Base-by-base conservation (phyloP, 805 yeast species). In the Nakazawaea sp. region DNA sequence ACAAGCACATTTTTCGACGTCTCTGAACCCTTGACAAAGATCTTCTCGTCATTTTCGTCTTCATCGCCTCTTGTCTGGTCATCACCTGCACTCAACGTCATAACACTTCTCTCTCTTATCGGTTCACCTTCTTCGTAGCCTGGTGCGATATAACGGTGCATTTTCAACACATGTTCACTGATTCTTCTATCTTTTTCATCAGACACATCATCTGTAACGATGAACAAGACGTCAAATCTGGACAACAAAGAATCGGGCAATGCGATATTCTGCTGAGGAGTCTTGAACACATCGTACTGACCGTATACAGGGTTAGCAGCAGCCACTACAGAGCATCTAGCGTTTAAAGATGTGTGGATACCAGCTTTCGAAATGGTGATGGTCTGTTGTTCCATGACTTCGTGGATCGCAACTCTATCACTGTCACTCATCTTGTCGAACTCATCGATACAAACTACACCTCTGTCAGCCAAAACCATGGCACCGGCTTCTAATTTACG, bases 351-450 rank as follows among this genome's bases (percentile, higher is more conserved):
- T 2, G 97, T 89, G 59, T 90, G 97, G 51, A 90, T 90, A 45
- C 98, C 98, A 4, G 97, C 98, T 59, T 90, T 90, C 36, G 97
- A 95, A 53, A 90, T 89, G 2, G 97, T 89, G 20, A 90, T 96
- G 0, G 98, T 92, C 60, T 92, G 98, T 64, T 92, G 98, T 66
- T 92, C 98, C 98, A 92, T 92, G 34, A 92, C 98, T 72, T 92
- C 98, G 62, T 92, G 98, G 53, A 92, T 92, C 1, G 97, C 97
- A 36, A 92, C 97, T 56, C 98, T 75, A 64, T 92, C 98, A 19
- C 79, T 76, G 58, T 92, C 98, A 44, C 85, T 81, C 98, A 92
- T 92, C 62, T 92, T 92, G 64, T 90, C 98, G 55, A 92, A 92
- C 68, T 92, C 98, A 69, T 92, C 98, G 52, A 92, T 94, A 73